Evolutionary conservation across 2,329 filamentous ascomycete species (phyloP).

Genomic region (Pezicula rhizophila): DNA sequence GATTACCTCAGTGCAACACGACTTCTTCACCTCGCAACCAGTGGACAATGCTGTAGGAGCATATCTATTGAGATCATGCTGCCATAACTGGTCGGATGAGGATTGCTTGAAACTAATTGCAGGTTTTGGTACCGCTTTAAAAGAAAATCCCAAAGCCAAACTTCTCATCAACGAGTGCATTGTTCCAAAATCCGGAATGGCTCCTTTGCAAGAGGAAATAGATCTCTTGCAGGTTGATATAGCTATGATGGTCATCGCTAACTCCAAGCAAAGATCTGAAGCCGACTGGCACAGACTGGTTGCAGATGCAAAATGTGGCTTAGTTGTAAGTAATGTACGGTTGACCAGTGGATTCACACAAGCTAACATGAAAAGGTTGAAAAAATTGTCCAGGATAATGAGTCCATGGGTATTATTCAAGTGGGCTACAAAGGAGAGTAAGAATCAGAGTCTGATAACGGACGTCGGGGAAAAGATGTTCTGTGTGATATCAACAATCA

Average conservation of each 20-base stretch:
- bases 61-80: constrained; percentile 32
- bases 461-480: too few relatives aligned
- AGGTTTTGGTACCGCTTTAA: constrained; percentile 28
- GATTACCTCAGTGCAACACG: constrained; percentile 26
- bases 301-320: constrained; percentile 19
- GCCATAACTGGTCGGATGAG: constrained; percentile 35
- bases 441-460: too few relatives aligned
- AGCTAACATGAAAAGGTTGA: too few relatives aligned
- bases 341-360: too few relatives aligned
- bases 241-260: constrained; percentile 23
- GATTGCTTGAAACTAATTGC: constrained; percentile 31
- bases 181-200: constrained; percentile 21
- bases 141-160: constrained; percentile 20
- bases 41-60: constrained; percentile 20
- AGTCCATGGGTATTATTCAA: too few relatives aligned
- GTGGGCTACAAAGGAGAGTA: too few relatives aligned
- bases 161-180: constrained; percentile 30
- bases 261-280: constrained; percentile 21
- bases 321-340: constrained; percentile 4
- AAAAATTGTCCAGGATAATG: too few relatives aligned
- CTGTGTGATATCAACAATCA: too few relatives aligned
- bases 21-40: constrained; percentile 32
- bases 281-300: constrained; percentile 16
- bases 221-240: constrained; percentile 26
- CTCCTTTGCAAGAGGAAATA: constrained; percentile 17